Conservation (phyloP, 108 stramenopile genomes). For the Pseudonitzschia multistriata region DNA sequence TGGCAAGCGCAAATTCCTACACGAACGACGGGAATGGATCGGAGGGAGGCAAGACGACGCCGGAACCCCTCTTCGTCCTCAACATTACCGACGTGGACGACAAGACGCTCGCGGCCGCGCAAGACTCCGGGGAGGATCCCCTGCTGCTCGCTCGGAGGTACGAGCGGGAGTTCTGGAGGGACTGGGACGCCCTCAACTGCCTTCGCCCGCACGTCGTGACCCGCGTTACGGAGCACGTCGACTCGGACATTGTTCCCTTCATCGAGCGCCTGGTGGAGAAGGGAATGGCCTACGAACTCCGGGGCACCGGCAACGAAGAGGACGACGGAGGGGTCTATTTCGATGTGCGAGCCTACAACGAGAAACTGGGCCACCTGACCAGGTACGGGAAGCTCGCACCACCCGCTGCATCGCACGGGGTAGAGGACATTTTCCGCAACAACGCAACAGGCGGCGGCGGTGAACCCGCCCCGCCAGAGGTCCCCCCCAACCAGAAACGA, state of each 20-base stretch:
- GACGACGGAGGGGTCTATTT: constrained; percentile 84
- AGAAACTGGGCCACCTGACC: constrained; percentile 33
- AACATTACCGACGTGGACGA: constrained; percentile 99
- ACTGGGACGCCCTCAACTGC: constrained; percentile 71
- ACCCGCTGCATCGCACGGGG: constrained; percentile 58
- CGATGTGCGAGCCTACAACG: constrained; percentile 78
- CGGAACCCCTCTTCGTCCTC: constrained; percentile 68
- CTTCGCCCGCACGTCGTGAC: constrained; percentile 83
- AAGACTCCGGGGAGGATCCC: constrained; percentile 32
- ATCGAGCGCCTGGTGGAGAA: constrained; percentile 68
- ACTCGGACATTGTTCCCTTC: constrained; percentile 82
- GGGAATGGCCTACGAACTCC: constrained; percentile 84
- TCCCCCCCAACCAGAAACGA: constrained; percentile 47
- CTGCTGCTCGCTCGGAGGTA: constrained; percentile 58
- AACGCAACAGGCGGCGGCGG: background rate
- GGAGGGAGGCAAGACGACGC: background rate
- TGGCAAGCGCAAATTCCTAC: background rate
- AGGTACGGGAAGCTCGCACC: constrained; percentile 92
- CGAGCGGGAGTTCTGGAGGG: constrained; percentile 67
- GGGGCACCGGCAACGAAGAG: background rate
- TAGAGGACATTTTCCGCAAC: constrained; percentile 18
- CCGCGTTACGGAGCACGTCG: constrained; percentile 92
- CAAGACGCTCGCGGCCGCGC: constrained; percentile 85
- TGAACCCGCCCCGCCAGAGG: background rate
- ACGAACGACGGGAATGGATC: background rate